Percentiles rank a stretch among this genome's conserved stretches.
Evolutionary conservation across 1,139 yeast genomes (phyloP).

Genomic region (Taphrina confusa): DNA sequence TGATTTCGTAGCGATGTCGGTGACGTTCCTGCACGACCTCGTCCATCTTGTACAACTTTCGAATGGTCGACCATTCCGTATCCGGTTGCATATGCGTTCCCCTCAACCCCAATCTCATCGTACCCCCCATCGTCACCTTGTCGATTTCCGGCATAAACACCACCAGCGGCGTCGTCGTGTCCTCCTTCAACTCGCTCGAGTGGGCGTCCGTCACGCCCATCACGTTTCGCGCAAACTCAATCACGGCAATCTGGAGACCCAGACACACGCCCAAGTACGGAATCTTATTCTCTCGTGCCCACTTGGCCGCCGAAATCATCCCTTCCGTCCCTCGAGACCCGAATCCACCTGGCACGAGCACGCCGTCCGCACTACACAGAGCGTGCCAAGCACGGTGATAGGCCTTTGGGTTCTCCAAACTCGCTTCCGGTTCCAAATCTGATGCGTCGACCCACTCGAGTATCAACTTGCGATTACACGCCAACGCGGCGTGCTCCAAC

Average conservation of each 20-base stretch:
- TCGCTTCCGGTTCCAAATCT: constrained; percentile 70
- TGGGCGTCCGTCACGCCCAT: constrained; percentile 69
- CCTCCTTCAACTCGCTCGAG: constrained; percentile 80
- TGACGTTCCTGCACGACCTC: constrained; percentile 85
- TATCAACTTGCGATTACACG: constrained; percentile 76
- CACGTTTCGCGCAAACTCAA: constrained; percentile 84
- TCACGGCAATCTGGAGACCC: constrained; percentile 96
- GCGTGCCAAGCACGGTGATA: constrained; percentile 96
- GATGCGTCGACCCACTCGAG: constrained; percentile 96
- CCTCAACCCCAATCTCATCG: constrained; percentile 96
- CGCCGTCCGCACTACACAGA: constrained; percentile 93
- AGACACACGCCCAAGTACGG: constrained; percentile 97
- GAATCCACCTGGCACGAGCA: constrained; percentile 97
- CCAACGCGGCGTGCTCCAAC: constrained; percentile 91
- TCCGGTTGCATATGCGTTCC: constrained; percentile 76
- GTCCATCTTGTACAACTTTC: constrained; percentile 76
- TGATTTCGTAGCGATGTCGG: constrained; percentile 97
- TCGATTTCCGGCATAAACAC: constrained; percentile 99
- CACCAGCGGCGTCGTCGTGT: constrained; percentile 70
- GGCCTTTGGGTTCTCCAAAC: constrained; percentile 61
- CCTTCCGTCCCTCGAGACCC: constrained; percentile 98
- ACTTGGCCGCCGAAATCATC: constrained; percentile 94
- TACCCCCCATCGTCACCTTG: constrained; percentile 94
- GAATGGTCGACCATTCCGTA: constrained; percentile 69
- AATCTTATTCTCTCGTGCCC: constrained; percentile 91